phyloP scores from a whole-genome alignment of 2,329 filamentous ascomycete species.

The Thielaviopsis ethacetica region DNA sequence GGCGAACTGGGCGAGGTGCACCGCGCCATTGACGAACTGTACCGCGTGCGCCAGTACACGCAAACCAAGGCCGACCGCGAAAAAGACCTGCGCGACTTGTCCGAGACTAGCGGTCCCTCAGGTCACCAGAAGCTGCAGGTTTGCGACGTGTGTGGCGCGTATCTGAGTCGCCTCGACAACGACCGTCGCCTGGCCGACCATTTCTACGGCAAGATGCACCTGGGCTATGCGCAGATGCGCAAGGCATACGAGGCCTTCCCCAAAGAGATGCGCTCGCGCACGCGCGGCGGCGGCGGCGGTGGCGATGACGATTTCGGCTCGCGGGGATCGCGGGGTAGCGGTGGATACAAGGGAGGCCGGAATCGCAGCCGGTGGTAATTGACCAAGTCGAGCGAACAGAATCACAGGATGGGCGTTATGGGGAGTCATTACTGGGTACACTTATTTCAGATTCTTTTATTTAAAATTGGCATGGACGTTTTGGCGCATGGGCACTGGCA shows the following conservation, averaged over 20 bases:
- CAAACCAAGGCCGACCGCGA: constrained; percentile 71
- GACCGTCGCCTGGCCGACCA: constrained; percentile 88
- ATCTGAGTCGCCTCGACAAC: constrained; percentile 82
- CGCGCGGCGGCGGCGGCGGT: constrained; percentile 34
- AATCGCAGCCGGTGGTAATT: constrained; percentile 35
- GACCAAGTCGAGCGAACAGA: constrained; percentile 5
- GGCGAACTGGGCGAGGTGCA: constrained; percentile 69
- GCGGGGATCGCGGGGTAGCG: constrained; percentile 31
- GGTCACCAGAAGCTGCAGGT: constrained; percentile 98
- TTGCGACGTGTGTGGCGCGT: constrained; percentile 95
- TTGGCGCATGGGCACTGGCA: neutral
- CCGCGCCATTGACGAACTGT: constrained; percentile 72
- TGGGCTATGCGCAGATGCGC: constrained; percentile 96
- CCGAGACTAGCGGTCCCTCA: constrained; percentile 79
- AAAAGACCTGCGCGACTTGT: constrained; percentile 74
- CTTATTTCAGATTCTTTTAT: neutral
- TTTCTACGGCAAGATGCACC: constrained; percentile 98
- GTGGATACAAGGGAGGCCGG: constrained; percentile 33
- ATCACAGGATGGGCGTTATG: constrained; percentile 1
- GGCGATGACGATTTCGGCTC: constrained; percentile 25
- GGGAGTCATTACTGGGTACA: neutral
- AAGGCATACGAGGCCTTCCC: constrained; percentile 79
- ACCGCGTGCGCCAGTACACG: constrained; percentile 66
- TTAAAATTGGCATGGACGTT: neutral
- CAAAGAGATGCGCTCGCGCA: constrained; percentile 66